Evolutionary conservation across 2,329 filamentous ascomycete genomes (phyloP).

Genomic region (Raffaelea ambrosiae): DNA sequence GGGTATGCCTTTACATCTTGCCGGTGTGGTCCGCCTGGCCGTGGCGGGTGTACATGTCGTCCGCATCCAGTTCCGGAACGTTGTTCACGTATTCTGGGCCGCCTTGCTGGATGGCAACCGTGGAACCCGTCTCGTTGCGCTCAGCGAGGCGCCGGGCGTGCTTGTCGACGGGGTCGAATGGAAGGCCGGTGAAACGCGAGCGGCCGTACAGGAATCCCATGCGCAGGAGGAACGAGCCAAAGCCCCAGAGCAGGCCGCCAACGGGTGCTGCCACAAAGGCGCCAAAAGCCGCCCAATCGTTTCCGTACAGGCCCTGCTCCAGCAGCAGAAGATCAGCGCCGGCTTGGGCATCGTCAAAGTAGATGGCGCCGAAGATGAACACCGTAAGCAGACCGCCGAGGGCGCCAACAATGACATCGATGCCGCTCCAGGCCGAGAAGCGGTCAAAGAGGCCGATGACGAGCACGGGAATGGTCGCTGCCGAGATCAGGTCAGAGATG

Average conservation of each 20-base stretch:
- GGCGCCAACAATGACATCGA: constrained; percentile 71
- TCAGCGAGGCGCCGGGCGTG: not conserved
- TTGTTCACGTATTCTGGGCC: not conserved
- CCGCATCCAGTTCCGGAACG: not conserved
- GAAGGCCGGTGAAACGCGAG: constrained; percentile 48
- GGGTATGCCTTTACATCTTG: too few relatives aligned
- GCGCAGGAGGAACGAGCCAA: constrained; percentile 52
- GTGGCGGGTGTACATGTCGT: not conserved
- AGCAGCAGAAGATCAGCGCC: constrained; percentile 64
- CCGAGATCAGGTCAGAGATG: constrained; percentile 71
- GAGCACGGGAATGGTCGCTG: constrained; percentile 66
- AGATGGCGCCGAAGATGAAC: constrained; percentile 73
- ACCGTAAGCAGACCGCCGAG: constrained; percentile 71
- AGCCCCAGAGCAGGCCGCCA: constrained; percentile 64
- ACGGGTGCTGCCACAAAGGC: constrained; percentile 74
- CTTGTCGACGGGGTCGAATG: constrained; percentile 59
- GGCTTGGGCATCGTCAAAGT: constrained; percentile 57
- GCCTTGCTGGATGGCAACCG: not conserved
- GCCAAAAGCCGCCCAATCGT: constrained; percentile 76
- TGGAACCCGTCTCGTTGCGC: not conserved
- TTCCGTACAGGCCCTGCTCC: constrained; percentile 63
- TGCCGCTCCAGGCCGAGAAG: constrained; percentile 67
- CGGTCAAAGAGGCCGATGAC: constrained; percentile 60
- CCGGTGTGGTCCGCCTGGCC: not conserved
- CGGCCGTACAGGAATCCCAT: constrained; percentile 48